Base-by-base conservation (phyloP, 1,284 basidiomycete genomes). In the Neonothopanus nambi region DNA sequence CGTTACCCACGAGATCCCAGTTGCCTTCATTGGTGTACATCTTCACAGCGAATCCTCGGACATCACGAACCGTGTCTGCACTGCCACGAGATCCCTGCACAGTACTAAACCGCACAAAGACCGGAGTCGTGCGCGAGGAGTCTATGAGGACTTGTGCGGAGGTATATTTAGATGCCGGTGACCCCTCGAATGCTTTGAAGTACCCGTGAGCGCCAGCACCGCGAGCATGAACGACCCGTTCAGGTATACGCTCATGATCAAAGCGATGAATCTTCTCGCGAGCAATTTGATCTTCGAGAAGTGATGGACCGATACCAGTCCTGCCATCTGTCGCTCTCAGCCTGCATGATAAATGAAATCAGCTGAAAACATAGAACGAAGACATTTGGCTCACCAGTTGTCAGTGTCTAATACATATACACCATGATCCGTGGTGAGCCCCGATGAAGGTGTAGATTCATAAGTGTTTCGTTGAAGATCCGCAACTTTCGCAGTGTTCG, bases 211-310 rank as follows among this genome's bases (percentile, higher is more conserved):
- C 91, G 54, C 81, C 91, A 20, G 84, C 70, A n/a, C 90, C 91
- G 39, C 90, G 83, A 48, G 90, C 89, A 63, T 92, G 89, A 24
- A 84, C 80, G 15, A 80, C 79, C 43, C 81, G 85, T 73, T 89
- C 89, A 17, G 89, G 91, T 53, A 93, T 93, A 37, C 89, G 85
- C 66, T 93, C 91, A 62, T 91, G 90, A 66, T 91, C 89, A 63
- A 92, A 92, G 26, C 85, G 79, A 51, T 82, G 80, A 30, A 91
- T 81, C 69, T 91, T 89, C 70, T 89, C 85, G 59, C 85, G 77
- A 1, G 74, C 80, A 57, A 85, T 75, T 55, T 86, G 82, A 61
- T 88, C 86, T 62, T 89, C 87, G 13, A 88, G 76, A 2, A 88
- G 70, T 47, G 74, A 73, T 3, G 85, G 80, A 0, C 84, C 86